phyloP scores from a whole-genome alignment of 2,329 filamentous ascomycete genomes.

The Clonostachys byssicola region DNA sequence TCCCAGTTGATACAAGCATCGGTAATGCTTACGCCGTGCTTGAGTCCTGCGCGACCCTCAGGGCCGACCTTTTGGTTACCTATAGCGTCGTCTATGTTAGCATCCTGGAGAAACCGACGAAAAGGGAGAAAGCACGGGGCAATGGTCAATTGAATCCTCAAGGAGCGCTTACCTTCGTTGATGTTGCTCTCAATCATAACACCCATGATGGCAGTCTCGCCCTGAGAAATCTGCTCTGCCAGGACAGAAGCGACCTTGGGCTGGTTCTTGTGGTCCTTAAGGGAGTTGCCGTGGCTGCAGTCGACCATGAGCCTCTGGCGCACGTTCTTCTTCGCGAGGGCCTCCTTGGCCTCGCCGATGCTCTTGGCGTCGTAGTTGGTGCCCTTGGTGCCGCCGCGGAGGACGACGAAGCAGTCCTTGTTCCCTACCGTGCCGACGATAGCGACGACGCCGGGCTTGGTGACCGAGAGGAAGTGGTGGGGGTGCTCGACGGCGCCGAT shows the following conservation, averaged over 20 bases:
- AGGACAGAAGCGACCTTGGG: slow-evolving; percentile 82
- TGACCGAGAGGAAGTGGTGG: slow-evolving; percentile 96
- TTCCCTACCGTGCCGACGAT: slow-evolving; percentile 95
- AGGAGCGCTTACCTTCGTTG: slow-evolving; percentile 65
- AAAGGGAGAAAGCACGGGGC: background rate
- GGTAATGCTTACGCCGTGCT: slow-evolving; percentile 95
- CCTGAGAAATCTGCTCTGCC: slow-evolving; percentile 78
- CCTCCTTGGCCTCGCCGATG: slow-evolving; percentile 78
- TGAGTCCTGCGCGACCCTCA: slow-evolving; percentile 78
- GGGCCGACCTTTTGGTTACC: slow-evolving; percentile 87
- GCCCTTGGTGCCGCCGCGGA: slow-evolving; percentile 86
- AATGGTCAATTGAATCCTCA: background rate
- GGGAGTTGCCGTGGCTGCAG: slow-evolving; percentile 94
- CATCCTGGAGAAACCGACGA: background rate
- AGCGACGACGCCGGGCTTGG: slow-evolving; percentile 90
- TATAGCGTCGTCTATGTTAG: slow-evolving; percentile 15
- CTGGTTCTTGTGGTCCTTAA: slow-evolving; percentile 97
- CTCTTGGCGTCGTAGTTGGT: slow-evolving; percentile 90
- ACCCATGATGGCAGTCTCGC: slow-evolving; percentile 86
- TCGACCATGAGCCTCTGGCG: slow-evolving; percentile 88
- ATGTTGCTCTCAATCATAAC: slow-evolving; percentile 99
- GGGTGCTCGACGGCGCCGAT: slow-evolving; percentile 89
- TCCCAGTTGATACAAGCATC: slow-evolving; percentile 97
- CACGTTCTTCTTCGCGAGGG: slow-evolving; percentile 70
- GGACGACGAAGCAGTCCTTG: slow-evolving; percentile 94